These are phyloP conservation scores for Fusarium mangiferae DNA, from an alignment of 2,329 filamentous ascomycete genomes.

Conservation along the genomic window DNA sequence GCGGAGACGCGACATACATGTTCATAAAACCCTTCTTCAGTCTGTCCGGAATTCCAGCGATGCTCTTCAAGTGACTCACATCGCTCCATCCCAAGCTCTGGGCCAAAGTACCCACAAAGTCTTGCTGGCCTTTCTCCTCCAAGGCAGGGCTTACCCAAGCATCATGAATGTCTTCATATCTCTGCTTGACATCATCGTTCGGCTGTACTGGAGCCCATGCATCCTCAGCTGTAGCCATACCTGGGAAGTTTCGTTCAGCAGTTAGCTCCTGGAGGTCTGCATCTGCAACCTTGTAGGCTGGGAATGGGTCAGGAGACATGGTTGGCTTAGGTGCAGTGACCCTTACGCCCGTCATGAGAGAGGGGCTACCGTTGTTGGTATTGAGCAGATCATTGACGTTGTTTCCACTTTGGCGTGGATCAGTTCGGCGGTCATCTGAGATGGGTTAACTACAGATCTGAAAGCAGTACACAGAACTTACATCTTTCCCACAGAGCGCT, in stretches of 20 bases:
- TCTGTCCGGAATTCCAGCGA: conserved; percentile 1
- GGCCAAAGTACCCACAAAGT: background rate
- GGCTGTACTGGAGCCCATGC: background rate
- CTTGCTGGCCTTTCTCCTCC: background rate
- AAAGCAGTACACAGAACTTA: rapidly evolving
- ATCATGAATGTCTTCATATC: background rate
- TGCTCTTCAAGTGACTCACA: background rate
- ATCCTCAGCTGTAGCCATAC: background rate
- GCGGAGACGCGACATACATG: background rate
- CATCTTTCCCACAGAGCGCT: background rate
- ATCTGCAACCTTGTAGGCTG: background rate
- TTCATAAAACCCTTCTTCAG: background rate
- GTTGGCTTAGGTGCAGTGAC: background rate
- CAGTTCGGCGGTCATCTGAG: background rate
- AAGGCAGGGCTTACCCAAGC: background rate
- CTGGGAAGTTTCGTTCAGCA: background rate
- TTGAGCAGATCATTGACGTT: background rate
- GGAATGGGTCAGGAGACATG: conserved; percentile 1
- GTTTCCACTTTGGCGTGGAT: conserved; percentile 1
- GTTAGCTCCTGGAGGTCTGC: background rate
- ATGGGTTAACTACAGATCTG: rapidly evolving
- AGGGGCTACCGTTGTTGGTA: background rate
- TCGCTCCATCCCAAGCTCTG: background rate
- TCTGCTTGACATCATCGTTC: background rate
- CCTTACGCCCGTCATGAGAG: conserved; percentile 6